Evolutionary conservation across 129 eudicot species (phyloP).

Genomic region (Arctium minus): DNA sequence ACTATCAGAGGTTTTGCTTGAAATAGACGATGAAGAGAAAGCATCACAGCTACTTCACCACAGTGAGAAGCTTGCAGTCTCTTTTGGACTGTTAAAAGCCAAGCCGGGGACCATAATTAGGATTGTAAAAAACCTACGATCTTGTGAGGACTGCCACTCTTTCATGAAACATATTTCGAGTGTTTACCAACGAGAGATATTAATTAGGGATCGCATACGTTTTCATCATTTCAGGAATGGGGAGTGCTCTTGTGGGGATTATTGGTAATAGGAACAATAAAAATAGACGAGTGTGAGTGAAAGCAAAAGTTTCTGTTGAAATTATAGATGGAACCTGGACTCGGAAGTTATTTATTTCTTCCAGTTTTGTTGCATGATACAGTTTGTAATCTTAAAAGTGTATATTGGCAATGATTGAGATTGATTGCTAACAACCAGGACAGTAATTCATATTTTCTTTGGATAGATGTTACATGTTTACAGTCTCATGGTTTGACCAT

Average conservation of each 20-base stretch:
- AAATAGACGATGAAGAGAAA: slow-evolving; percentile 45
- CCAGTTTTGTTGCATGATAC: slow-evolving; percentile 1
- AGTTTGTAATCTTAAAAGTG: neutral
- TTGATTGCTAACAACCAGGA: neutral
- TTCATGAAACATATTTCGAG: slow-evolving; percentile 41
- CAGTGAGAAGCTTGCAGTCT: slow-evolving; percentile 50
- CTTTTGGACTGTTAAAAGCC: slow-evolving; percentile 36
- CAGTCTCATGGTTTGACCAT: neutral
- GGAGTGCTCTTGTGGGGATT: slow-evolving; percentile 51
- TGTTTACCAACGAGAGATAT: slow-evolving; percentile 39
- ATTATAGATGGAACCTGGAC: neutral
- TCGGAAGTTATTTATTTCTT: neutral
- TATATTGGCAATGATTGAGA: neutral
- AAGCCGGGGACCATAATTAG: slow-evolving; percentile 36
- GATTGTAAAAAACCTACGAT: slow-evolving; percentile 44
- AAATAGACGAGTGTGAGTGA: neutral
- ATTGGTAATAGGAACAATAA: slow-evolving; percentile 28
- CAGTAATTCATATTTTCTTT: neutral
- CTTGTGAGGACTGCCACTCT: slow-evolving; percentile 57
- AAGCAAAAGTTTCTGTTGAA: neutral
- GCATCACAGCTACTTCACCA: slow-evolving; percentile 45
- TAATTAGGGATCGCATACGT: slow-evolving; percentile 40
- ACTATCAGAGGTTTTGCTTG: slow-evolving; percentile 33
- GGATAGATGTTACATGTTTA: neutral
- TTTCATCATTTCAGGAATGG: slow-evolving; percentile 50